Evolutionary conservation across 805 yeast genomes (phyloP).

Genomic region (Candida tallmaniae): DNA sequence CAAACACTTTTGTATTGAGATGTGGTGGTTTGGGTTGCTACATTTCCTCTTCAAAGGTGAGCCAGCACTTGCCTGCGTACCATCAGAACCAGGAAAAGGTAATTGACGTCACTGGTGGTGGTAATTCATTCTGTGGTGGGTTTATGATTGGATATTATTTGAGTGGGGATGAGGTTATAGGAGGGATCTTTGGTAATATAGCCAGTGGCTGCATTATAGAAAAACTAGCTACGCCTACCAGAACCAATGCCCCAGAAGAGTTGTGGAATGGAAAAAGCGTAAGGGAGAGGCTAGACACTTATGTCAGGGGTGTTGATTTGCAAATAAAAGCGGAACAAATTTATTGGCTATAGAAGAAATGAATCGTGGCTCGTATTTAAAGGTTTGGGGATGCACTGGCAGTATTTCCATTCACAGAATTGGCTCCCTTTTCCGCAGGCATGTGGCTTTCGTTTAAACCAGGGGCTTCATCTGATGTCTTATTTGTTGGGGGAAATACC

Average conservation of each 20-base stretch:
- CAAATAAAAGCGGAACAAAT: too few species aligned
- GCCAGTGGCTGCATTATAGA: conserved; percentile 84
- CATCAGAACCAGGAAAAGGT: conserved; percentile 43
- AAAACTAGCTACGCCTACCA: conserved; percentile 65
- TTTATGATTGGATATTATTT: conserved; percentile 52
- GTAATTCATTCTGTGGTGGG: conserved; percentile 42
- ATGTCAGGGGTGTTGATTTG: neutral
- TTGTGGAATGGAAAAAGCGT: conserved; percentile 60
- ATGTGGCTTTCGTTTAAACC: too few species aligned
- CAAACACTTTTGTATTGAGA: conserved; percentile 53
- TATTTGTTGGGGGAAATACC: conserved; percentile 2
- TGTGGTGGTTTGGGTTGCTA: conserved; percentile 76
- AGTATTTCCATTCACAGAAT: too few species aligned
- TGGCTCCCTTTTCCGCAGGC: too few species aligned
- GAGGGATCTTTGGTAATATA: conserved; percentile 59
- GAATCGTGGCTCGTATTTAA: too few species aligned
- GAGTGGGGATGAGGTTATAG: conserved; percentile 47
- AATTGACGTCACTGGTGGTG: conserved; percentile 43
- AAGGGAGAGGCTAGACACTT: conserved; percentile 33
- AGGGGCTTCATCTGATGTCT: neutral
- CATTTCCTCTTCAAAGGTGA: conserved; percentile 27
- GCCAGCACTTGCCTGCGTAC: conserved; percentile 66
- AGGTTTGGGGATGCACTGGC: too few species aligned
- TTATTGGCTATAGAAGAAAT: too few species aligned
- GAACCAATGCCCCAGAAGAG: conserved; percentile 41